Base-by-base conservation (phyloP, 768 basidiomycete species). In the Calocera viscosa region DNA sequence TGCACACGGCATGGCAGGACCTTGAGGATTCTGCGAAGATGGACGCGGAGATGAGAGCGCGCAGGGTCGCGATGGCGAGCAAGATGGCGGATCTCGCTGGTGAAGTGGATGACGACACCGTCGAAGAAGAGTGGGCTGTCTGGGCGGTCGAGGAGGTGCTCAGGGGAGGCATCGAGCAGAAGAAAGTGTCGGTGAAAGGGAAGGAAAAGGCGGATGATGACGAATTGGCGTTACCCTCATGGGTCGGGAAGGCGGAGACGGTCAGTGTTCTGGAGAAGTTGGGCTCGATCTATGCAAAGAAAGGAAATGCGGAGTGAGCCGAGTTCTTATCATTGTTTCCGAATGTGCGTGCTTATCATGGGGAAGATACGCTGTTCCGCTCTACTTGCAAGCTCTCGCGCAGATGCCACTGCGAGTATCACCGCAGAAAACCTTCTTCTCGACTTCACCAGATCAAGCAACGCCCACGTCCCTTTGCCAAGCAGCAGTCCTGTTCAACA, bases 11-110 rank as follows among this genome's bases (percentile, higher is more conserved):
- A 30, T 60, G 53, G 53, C 14, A 14, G 30, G 53, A 60, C 7
- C 53, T 60, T 10, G 53, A 60, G 53, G 53, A 60, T 11, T 5
- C 53, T 10, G 53, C 53, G 53, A 60, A 30, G 14, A 19, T 19
- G 14, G 53, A 60, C 22, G 14, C 14, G 53, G 53, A 60, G 53
- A 60, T 60, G 53, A 2, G 53, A 14, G 53, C 53, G 53, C 11
- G 53, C 5, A 60, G 53, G 53, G 53, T 60, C 14, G 53, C 53
- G 14, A 60, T 60, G 53, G 53, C 53, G 53, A 60, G 53, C 53
- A 60, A 60, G 53, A 60, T 60, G 53, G 24, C 53, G 14, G 53
- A 60, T 30, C 19, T 60, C 7, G 53, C 53, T 7, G 53, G 26
- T 2, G 53, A 26, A 5, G 53, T 19, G 30, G 53, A 19, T 7